Evolutionary conservation across 257 asterid species (phyloP), one percentile per base, ranked within the genome.

Genomic region (Solanum tacnaense): DNA sequence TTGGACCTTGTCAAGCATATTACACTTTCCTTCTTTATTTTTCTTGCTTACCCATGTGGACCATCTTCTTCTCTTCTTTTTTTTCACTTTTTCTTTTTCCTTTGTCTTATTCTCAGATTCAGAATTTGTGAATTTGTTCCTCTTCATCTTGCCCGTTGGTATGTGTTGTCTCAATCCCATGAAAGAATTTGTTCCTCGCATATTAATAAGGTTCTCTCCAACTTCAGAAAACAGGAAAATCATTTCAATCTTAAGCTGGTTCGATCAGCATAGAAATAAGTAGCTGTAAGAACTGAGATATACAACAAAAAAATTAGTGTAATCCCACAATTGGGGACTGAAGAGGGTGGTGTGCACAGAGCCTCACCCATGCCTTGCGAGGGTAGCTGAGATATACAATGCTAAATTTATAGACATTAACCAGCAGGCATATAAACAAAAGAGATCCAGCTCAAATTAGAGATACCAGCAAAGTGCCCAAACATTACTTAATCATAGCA

Each of bases 1-100:
- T 81, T 27, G 65, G 85, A 31, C 84, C 81, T 46, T 89, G 85
- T 20, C 56, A 75, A 85, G 83, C 85, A 73, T 78, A 87, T 76
- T 88, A 62, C 83, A 25, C 86, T 76, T 86, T 62, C 39, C 32
- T 29, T 73, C 52, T 88, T 84, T 56, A 44, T 10, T 58, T 18
- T 58, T 60, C 11, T 13, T 29, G 25, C 41, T 81, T 46, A 27
- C 85, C 87, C 79, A 76, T 89, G 87, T n/a, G 78, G 89, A 87
- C 86, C 87, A 52, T 89, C 91, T 67, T 75, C 62, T 52, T 52
- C n/a, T 16, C 7, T 16, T 18, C 7, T 87, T 87, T 60, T 34
- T 81, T 35, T 82, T 82, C 71, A 31, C 89, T 72, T 87, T 83
- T n/a, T 32, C 79, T 70, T 82, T 79, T 71, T 60, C 34, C 78